phyloP scores from a whole-genome alignment of 2,329 filamentous ascomycete species.

The Talaromyces rugulosus region DNA sequence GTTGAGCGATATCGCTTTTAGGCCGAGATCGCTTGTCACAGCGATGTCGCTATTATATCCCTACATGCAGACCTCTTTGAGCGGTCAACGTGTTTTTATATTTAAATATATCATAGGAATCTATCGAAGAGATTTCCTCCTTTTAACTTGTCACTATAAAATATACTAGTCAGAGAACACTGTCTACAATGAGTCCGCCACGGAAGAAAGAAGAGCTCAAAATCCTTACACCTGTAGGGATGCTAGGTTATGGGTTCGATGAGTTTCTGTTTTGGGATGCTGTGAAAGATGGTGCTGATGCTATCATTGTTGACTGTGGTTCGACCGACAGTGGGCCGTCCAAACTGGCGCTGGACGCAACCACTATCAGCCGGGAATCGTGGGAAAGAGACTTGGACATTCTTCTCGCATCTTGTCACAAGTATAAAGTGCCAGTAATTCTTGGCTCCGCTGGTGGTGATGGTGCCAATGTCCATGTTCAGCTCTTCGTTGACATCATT shows the following conservation, averaged over 20 bases:
- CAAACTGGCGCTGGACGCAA: background rate
- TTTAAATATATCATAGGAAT: background rate
- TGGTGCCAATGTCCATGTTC: background rate
- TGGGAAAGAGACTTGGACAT: background rate
- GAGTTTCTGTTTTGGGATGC: background rate
- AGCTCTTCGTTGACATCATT: background rate
- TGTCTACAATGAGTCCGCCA: background rate
- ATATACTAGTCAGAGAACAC: background rate
- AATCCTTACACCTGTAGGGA: background rate
- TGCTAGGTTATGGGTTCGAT: background rate
- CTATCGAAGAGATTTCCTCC: background rate
- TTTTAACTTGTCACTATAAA: background rate
- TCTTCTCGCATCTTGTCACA: background rate
- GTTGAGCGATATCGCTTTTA: background rate
- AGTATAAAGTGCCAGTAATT: background rate
- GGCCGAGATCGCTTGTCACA: background rate
- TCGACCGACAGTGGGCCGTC: background rate
- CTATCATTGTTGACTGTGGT: background rate
- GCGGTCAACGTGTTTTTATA: background rate
- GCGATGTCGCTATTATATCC: background rate
- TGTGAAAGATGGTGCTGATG: background rate
- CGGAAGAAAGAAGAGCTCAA: background rate
- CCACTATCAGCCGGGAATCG: background rate
- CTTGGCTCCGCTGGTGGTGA: background rate
- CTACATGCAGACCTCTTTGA: background rate